Conservation (phyloP, 495 filamentous ascomycete genomes). For the Diplogelasinospora grovesii region DNA sequence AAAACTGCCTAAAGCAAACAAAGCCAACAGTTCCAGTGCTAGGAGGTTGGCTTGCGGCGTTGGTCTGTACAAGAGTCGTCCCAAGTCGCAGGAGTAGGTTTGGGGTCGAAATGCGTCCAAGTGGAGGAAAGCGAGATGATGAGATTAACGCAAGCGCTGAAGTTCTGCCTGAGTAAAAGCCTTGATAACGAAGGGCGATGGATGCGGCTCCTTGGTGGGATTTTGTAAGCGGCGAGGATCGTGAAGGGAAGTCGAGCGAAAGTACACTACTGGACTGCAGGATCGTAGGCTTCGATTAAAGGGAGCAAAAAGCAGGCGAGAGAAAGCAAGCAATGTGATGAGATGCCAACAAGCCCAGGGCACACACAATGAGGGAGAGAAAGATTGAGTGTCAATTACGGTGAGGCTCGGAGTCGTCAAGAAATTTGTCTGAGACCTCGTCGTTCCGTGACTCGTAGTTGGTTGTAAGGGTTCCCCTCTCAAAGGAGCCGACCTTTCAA, state of each 20-base stretch:
- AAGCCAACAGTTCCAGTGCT: neutral
- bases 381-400: slow-evolving; percentile 2
- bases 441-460: neutral
- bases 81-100: slow-evolving; percentile 2
- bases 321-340: too few relatives aligned
- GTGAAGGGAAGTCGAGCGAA: neutral
- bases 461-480: too few relatives aligned
- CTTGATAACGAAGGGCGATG: slow-evolving; percentile 3
- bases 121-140: too few relatives aligned
- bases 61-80: neutral
- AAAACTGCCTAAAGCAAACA: neutral
- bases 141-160: too few relatives aligned
- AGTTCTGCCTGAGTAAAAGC: slow-evolving; percentile 4
- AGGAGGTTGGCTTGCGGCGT: neutral
- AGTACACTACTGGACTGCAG: neutral
- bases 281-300: slow-evolving; percentile 5
- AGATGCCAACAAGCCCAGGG: too few relatives aligned
- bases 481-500: slow-evolving; percentile 11
- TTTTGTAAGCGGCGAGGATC: slow-evolving; percentile 10
- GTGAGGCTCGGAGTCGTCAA: slow-evolving; percentile 5
- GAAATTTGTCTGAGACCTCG: neutral
- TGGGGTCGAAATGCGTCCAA: too few relatives aligned
- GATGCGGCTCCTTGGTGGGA: slow-evolving; percentile 5
- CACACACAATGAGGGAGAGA: slow-evolving; percentile 1
- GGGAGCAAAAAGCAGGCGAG: slow-evolving; percentile 4